These are phyloP conservation scores for Gossypium davidsonii DNA, from an alignment of 441 rosid species.

Conservation along the genomic window DNA sequence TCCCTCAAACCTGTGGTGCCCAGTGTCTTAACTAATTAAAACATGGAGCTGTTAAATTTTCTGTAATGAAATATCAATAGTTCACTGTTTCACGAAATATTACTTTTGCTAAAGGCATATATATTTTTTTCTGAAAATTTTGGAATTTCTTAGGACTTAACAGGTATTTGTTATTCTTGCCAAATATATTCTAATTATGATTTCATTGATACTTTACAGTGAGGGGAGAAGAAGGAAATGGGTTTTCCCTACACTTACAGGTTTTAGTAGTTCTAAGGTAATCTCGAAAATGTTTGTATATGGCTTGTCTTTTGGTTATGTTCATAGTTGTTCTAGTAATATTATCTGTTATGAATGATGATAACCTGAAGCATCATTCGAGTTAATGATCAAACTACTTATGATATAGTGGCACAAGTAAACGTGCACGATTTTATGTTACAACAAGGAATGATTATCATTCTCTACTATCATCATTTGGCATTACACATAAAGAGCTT, in stretches of 20 bases:
- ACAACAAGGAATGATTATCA: neutral
- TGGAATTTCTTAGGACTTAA: neutral
- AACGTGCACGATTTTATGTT: neutral
- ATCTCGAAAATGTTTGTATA: constrained; percentile 16
- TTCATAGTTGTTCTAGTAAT: neutral
- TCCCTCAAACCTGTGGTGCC: neutral
- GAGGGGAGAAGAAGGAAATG: constrained; percentile 94
- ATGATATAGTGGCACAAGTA: neutral
- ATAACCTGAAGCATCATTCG: neutral
- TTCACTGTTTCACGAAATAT: neutral
- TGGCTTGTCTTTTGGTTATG: neutral
- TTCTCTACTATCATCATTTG: neutral
- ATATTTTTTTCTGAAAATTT: neutral
- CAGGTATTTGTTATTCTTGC: neutral
- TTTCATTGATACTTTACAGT: constrained; percentile 37
- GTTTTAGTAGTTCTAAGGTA: constrained; percentile 57
- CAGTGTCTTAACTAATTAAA: neutral
- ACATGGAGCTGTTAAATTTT: neutral
- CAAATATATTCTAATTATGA: constrained; percentile 15
- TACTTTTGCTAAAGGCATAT: neutral
- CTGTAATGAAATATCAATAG: neutral
- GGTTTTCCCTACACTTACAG: constrained; percentile 74
- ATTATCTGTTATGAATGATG: neutral
- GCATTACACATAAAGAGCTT: neutral
- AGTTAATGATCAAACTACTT: neutral